Evolutionary conservation across 495 filamentous ascomycete genomes (phyloP).

Genomic region (Thermochaetoides thermophila): DNA sequence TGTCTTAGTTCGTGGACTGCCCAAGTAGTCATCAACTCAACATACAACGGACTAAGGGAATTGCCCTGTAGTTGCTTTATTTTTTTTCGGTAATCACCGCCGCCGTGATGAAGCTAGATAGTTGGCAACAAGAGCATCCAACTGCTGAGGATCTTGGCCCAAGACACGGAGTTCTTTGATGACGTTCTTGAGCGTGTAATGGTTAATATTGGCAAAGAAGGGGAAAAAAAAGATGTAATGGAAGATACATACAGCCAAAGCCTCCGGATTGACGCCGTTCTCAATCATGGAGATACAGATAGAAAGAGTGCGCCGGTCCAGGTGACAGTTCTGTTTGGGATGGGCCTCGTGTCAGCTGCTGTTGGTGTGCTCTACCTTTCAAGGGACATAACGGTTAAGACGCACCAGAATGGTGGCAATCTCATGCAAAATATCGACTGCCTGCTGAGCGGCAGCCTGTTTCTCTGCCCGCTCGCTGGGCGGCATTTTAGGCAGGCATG

Average conservation of each 20-base stretch:
- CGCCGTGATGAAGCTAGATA: no score
- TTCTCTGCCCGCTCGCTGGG: slow-evolving; percentile 29
- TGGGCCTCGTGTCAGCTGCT: not conserved
- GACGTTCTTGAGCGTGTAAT: slow-evolving; percentile 3
- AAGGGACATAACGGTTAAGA: not conserved
- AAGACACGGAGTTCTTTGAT: slow-evolving; percentile 8
- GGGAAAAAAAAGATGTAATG: not conserved
- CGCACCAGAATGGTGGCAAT: slow-evolving; percentile 75
- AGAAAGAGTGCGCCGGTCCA: slow-evolving; percentile 79
- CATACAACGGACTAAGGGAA: no score
- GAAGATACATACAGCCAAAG: slow-evolving; percentile 57
- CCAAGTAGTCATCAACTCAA: no score
- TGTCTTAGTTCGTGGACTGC: no score
- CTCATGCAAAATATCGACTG: slow-evolving; percentile 89
- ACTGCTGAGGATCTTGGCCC: slow-evolving; percentile 5
- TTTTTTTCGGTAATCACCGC: no score
- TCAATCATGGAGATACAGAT: slow-evolving; percentile 93
- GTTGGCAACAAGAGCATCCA: no score
- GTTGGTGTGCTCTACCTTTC: not conserved
- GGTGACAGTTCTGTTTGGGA: slow-evolving; percentile 70
- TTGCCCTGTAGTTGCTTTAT: no score
- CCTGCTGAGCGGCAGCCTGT: slow-evolving; percentile 82
- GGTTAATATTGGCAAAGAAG: not conserved
- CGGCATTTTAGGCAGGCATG: no score
- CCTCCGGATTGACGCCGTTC: slow-evolving; percentile 94